A percentile compares a stretch with the other conserved stretches of the same genome.
Evolutionary conservation across 176 grass and related monocot species (phyloP).

Genomic region (Musa beccarii): DNA sequence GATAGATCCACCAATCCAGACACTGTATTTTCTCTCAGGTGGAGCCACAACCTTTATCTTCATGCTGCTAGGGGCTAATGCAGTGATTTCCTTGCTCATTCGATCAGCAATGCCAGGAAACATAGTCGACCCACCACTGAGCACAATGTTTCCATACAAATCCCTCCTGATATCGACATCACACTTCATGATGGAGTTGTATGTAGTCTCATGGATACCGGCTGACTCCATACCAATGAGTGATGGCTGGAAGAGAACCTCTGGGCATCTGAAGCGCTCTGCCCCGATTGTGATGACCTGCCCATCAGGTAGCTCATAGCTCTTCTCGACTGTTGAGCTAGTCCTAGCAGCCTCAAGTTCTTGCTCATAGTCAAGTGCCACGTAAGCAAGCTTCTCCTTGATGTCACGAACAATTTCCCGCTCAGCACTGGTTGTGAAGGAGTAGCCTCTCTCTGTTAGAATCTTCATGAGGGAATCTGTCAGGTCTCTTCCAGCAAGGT

Average conservation of each 20-base stretch:
- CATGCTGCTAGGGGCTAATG: conserved; percentile 14
- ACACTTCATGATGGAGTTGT: conserved; percentile 16
- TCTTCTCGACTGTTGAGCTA: conserved; percentile 7
- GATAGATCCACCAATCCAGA: conserved; percentile 13
- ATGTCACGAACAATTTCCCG: conserved; percentile 20
- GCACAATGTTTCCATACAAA: conserved; percentile 14
- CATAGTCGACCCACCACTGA: conserved; percentile 14
- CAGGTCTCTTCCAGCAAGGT: conserved; percentile 14
- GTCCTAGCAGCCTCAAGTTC: conserved; percentile 7
- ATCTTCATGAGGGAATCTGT: conserved; percentile 21
- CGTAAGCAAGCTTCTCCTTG: conserved; percentile 15
- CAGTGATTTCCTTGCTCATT: conserved; percentile 18
- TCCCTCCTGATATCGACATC: conserved; percentile 11
- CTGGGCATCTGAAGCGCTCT: conserved; percentile 14
- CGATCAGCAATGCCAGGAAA: conserved; percentile 18
- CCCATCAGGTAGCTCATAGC: conserved; percentile 16
- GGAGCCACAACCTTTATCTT: conserved; percentile 20
- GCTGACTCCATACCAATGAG: conserved; percentile 8
- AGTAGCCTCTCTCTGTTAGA: conserved; percentile 8
- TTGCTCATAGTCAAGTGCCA: conserved; percentile 18
- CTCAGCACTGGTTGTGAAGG: conserved; percentile 6
- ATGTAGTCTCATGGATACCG: conserved; percentile 9
- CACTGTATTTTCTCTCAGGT: conserved; percentile 12
- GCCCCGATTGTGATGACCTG: conserved; percentile 18
- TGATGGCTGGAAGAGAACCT: conserved; percentile 20